Percentiles rank a stretch among this genome's conserved stretches.
Evolutionary conservation across 805 yeast genomes (phyloP).

Genomic region (Tetrapisispora iriomotensis): DNA sequence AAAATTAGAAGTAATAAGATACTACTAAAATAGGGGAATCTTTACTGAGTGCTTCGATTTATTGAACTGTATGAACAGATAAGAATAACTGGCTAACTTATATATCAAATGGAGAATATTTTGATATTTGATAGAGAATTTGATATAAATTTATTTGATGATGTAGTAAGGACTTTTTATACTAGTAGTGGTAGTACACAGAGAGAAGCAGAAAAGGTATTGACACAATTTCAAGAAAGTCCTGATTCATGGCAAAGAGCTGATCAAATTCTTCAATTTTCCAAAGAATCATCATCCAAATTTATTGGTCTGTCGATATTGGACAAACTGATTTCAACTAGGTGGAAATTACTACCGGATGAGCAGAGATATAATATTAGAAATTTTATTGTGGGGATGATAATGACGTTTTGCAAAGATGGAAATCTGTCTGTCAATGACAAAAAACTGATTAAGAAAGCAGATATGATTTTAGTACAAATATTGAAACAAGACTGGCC

Average conservation of each 20-base stretch:
- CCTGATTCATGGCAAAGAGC: conserved; percentile 91
- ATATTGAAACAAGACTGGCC: conserved; percentile 98
- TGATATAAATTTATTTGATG: conserved; percentile 70
- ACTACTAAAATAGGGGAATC: no score
- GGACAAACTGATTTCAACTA: conserved; percentile 75
- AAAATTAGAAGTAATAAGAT: no score
- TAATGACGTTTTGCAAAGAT: conserved; percentile 76
- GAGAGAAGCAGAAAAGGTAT: conserved; percentile 54
- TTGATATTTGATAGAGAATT: conserved; percentile 75
- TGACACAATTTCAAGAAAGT: conserved; percentile 79
- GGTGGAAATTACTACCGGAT: conserved; percentile 84
- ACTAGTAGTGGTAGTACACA: conserved; percentile 59
- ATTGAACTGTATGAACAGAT: no score
- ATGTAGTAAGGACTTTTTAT: conserved; percentile 74
- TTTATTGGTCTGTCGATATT: conserved; percentile 82
- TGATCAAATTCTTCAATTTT: conserved; percentile 70
- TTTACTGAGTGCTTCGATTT: no score
- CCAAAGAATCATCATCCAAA: conserved; percentile 73
- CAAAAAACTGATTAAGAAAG: conserved; percentile 77
- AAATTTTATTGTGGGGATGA: conserved; percentile 86
- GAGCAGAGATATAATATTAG: conserved; percentile 85
- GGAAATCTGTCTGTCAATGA: conserved; percentile 56
- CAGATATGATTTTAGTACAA: conserved; percentile 85
- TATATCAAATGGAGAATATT: conserved; percentile 58
- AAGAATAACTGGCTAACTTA: background rate